Conservation (phyloP, 805 yeast species). For the Kuraishia capsulata region DNA sequence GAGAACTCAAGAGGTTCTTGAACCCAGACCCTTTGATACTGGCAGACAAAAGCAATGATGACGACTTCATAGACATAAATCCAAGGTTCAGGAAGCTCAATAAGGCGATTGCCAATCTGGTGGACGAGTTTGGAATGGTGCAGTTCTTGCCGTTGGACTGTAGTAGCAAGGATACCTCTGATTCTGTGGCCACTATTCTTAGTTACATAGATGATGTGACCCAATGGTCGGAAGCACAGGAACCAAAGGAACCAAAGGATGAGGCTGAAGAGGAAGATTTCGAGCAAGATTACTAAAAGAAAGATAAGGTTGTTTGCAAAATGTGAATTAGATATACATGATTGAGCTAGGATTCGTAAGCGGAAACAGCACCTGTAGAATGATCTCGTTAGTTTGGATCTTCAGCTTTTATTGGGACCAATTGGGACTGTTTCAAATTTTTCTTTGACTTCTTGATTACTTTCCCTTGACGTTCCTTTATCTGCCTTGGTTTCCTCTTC, state of each 20-base stretch:
- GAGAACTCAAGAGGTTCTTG: slow-evolving; percentile 72
- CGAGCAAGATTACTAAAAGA: slow-evolving; percentile 19
- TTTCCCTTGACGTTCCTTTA: background rate
- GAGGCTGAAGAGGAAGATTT: slow-evolving; percentile 53
- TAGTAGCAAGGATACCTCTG: slow-evolving; percentile 46
- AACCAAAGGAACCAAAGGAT: slow-evolving; percentile 92
- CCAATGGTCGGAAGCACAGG: slow-evolving; percentile 95
- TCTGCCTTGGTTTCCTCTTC: background rate
- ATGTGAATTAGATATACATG: background rate
- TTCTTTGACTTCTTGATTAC: background rate
- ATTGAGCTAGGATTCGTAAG: too few relatives aligned
- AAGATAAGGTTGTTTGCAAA: background rate
- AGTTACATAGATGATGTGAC: slow-evolving; percentile 95
- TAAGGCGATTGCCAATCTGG: slow-evolving; percentile 76
- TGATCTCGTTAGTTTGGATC: too few relatives aligned
- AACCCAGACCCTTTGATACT: slow-evolving; percentile 87
- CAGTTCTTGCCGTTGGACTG: slow-evolving; percentile 87
- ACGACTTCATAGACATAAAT: slow-evolving; percentile 20
- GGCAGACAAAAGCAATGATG: slow-evolving; percentile 28
- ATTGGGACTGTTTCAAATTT: background rate
- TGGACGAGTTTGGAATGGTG: slow-evolving; percentile 98
- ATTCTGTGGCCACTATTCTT: slow-evolving; percentile 71
- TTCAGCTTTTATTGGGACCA: background rate
- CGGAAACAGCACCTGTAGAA: too few relatives aligned
- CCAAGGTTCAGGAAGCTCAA: slow-evolving; percentile 65